Evolutionary conservation across 441 rosid species (phyloP), one percentile per base, ranked within the genome.

Genomic region (Populus tomentosa): DNA sequence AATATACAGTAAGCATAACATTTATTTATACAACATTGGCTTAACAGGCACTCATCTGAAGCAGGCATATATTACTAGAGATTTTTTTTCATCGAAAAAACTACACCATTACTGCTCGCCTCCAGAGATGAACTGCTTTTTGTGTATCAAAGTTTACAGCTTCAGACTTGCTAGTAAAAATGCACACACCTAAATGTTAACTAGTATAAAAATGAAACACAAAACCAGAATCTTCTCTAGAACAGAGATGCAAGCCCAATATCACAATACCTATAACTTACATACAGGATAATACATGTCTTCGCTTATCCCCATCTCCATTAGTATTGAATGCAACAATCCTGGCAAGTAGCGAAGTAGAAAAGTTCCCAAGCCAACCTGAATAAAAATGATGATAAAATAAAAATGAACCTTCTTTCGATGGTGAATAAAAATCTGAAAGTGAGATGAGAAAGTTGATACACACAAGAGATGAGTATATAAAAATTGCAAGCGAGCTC

Each of bases 211-310:
- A 46, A 46, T 3, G 35, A 65, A 65, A 33, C 11, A 46, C 14
- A 63, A 20, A 69, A 21, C 61, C 71, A 75, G 6, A 53, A 63
- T 73, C 20, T 30, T 61, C 67, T 71, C 62, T 33, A 74, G 35
- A 67, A 13, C 40, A 72, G 8, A 23, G 21, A 72, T 7, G 61
- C 23, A 46, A 66, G 71, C 70, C 67, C 24, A 74, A 36, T 21
- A 72, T 50, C 9, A 75, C 53, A 61, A 65, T 6, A 69, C 73
- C 38, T 81, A 80, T 53, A 87, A 92, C 91, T 90, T 91, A 90
- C 98, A 87, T 94, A 92, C 99, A 91, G 98, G 99, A 83, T 90
- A 89, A 87, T 90, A 91, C 96, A 93, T 90, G 81, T 95, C 99
- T 90, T 95, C 97, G 18, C 86, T 86, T 82, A 95, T 85, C 80